Base-by-base conservation (phyloP, 176 grass and related monocot species). In the Avena insularis region DNA sequence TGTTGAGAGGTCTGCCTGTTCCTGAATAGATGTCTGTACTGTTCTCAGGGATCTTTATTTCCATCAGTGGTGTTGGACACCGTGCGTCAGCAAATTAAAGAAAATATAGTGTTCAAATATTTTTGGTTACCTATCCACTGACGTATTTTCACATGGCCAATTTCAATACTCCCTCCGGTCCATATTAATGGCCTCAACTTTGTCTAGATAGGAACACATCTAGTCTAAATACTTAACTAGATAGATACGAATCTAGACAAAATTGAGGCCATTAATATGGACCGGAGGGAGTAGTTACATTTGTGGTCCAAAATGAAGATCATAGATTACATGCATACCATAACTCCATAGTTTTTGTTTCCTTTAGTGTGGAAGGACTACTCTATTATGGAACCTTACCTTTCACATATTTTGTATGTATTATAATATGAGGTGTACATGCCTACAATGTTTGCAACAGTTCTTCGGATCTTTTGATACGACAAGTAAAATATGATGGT, bases 241-340 rank as follows among this genome's bases (percentile, higher is more conserved):
- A 35, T 35, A 35, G 33, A 35, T 35, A 35, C 33, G 33, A 35
- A 35, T 35, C 33, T 35, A 35, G 33, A 35, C 33, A 35, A 35
- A 35, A 35, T 35, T 35, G 33, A 35, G 33, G 33, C 33, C 33
- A 35, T 35, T 35, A 35, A 35, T 35, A 35, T 35, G 33, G 33
- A 35, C 33, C 33, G 33, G 33, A 35, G 33, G 33, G 33, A 35
- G 33, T 35, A 84, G 15, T 60, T 84, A 84, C 40, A 50, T 51
- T 62, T 63, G 33, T 62, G 16, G 62, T 53, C 16, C 29, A 82
- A 82, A 8, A 68, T 51, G 25, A 82, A 82, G 25, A 81, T 11
- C 46, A 67, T 82, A 36, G 10, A 84, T 27, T 21, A 20, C 62
- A 36, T 82, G 46, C 46, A 50, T 75, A 36, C 3, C 14, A 8